These are phyloP conservation scores for Aspergillus calidoustus DNA, from an alignment of 2,329 filamentous ascomycete genomes.

Conservation along the genomic window DNA sequence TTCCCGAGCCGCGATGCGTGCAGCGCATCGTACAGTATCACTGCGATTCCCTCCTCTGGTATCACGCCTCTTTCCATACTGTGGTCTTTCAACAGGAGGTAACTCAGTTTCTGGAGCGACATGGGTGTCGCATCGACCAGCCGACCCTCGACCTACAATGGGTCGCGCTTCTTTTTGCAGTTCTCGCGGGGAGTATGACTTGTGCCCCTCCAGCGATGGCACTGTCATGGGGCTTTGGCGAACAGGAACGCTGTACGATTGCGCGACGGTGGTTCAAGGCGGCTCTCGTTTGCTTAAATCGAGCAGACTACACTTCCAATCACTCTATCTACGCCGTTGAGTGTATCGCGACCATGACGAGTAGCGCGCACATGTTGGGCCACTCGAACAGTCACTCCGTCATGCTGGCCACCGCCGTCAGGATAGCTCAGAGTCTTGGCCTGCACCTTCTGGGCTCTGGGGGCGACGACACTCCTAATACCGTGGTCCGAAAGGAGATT, in stretches of 20 bases:
- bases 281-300: conserved; percentile 50
- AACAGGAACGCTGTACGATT: conserved; percentile 46
- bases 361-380: conserved; percentile 55
- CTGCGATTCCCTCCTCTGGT: conserved; percentile 44
- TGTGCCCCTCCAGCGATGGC: conserved; percentile 44
- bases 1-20: conserved; percentile 32
- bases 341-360: conserved; percentile 53
- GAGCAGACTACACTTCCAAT: conserved; percentile 51
- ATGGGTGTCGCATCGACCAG: conserved; percentile 36
- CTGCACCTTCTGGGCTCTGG: conserved; percentile 45
- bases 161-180: conserved; percentile 52
- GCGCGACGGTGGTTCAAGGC: conserved; percentile 54
- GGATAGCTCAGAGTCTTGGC: conserved; percentile 54
- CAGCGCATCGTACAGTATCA: conserved; percentile 43
- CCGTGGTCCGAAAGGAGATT: background rate
- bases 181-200: conserved; percentile 50
- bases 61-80: conserved; percentile 44
- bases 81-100: conserved; percentile 46
- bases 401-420: conserved; percentile 50
- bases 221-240: conserved; percentile 50
- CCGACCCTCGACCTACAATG: conserved; percentile 48
- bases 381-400: conserved; percentile 54
- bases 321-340: conserved; percentile 53
- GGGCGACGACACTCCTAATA: conserved; percentile 28
- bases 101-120: conserved; percentile 30